phyloP scores from a whole-genome alignment of 495 filamentous ascomycete genomes.

The Articulospora tetracladia region DNA sequence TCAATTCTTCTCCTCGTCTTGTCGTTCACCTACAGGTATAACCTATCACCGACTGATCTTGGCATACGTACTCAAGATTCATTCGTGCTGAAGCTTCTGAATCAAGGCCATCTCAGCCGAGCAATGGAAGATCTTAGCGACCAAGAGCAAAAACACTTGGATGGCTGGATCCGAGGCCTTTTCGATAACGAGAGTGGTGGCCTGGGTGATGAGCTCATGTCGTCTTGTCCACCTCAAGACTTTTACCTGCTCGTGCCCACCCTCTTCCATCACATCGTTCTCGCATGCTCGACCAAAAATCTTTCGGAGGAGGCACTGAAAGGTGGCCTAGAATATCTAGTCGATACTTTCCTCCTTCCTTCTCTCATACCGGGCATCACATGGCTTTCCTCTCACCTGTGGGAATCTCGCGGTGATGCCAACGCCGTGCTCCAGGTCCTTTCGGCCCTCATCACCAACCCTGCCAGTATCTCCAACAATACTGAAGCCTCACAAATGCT shows the following conservation, averaged over 20 bases:
- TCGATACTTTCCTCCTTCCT: constrained; percentile 86
- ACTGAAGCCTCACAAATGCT: constrained; percentile 80
- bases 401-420: constrained; percentile 52
- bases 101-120: constrained; percentile 55
- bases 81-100: constrained; percentile 76
- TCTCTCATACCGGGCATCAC: constrained; percentile 77
- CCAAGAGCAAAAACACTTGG: constrained; percentile 72
- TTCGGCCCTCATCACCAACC: constrained; percentile 63
- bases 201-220: constrained; percentile 79
- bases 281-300: constrained; percentile 65
- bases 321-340: constrained; percentile 81
- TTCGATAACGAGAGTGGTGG: constrained; percentile 79
- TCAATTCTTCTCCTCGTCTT: constrained; percentile 80
- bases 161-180: constrained; percentile 81
- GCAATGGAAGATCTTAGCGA: constrained; percentile 63
- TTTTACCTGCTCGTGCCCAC: constrained; percentile 92
- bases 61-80: constrained; percentile 56
- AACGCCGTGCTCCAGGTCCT: constrained; percentile 73
- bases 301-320: constrained; percentile 80
- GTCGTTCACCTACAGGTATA: constrained; percentile 80
- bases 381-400: constrained; percentile 80
- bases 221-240: constrained; percentile 85
- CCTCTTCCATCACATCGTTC: constrained; percentile 78
- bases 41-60: constrained; percentile 64
- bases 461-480: constrained; percentile 61